Base-by-base conservation (phyloP, 2,329 filamentous ascomycete species). In the Aspergillus unguis region DNA sequence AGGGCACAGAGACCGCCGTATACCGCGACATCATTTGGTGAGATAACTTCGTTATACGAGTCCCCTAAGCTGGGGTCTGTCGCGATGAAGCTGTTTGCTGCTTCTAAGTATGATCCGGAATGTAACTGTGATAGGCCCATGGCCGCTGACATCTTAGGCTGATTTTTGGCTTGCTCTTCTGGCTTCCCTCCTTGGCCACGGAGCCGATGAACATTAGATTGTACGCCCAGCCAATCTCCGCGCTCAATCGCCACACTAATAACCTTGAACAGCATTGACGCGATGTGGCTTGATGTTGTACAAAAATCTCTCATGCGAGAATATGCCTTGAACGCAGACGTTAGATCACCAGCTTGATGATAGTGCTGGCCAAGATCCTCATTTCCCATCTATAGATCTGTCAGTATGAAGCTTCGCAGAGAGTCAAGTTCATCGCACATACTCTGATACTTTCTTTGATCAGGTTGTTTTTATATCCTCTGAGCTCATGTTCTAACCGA, bases 371-470 rank as follows among this genome's bases (percentile, higher is more conserved):
- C 94, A 4, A 97, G 77, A 62, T 97, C 94, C 70, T 96, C 91
- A 63, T 96, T 88, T 41, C 90, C 92, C 85, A 97, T 96, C 89
- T 95, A 61, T 17, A 41, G 17, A 37, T 32, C 25, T 37, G 53
- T 45, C 52, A 45, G 53, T 29, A 45, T n/a, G 6, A 28, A 37
- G 35, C 9, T 9, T 36, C 5, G 5, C 10, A 3, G 6, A n/a
- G n/a, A 9, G 27, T 26, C 23, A 37, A 17, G 17, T 17, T 17
- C 17, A 4, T 31, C 31, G 49, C 37, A 65, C 81, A 52, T 78
- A 95, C 91, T 61, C 92, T 77, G 64, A 97, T 96, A 75, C 91
- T 96, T 75, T 99, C 94, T 69, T 96, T 96, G 63, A 99, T 91
- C 40, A 97, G 75, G 64, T 97, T 99, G 68, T 96, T 96, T 74